phyloP scores from a whole-genome alignment of 306 rosid genomes.

The Vicia sativa region DNA sequence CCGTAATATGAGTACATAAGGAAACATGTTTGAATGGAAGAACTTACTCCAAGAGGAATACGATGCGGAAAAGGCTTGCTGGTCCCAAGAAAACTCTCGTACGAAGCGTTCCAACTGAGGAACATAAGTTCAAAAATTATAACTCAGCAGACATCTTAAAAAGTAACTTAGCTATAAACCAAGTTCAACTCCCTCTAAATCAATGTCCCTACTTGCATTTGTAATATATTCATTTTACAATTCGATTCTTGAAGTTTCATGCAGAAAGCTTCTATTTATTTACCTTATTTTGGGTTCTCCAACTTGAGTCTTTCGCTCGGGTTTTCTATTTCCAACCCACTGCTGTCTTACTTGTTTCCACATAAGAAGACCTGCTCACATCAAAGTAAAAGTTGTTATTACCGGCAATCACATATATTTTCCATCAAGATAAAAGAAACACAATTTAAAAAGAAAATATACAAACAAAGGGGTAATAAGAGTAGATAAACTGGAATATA shows the following conservation, averaged over 20 bases:
- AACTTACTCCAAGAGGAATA: conserved; percentile 79
- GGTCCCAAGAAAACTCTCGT: conserved; percentile 69
- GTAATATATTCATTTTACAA: conserved; percentile 15
- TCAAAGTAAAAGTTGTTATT: conserved; percentile 12
- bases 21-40: conserved; percentile 21
- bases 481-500: conserved; percentile 18
- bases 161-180: conserved; percentile 20
- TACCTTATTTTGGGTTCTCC: conserved; percentile 75
- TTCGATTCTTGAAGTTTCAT: not conserved
- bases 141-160: conserved; percentile 14
- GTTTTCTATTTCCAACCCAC: conserved; percentile 65
- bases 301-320: conserved; percentile 41
- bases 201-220: not conserved
- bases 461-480: not conserved
- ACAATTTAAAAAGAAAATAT: too few species aligned
- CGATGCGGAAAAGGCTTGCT: conserved; percentile 63
- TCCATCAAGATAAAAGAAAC: conserved; percentile 20
- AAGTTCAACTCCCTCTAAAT: not conserved
- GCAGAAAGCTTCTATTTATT: conserved; percentile 33
- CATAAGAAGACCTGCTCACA: conserved; percentile 70
- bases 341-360: conserved; percentile 80
- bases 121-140: conserved; percentile 31
- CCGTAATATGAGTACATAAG: conserved; percentile 1
- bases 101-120: conserved; percentile 77
- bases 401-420: conserved; percentile 3